phyloP scores from a whole-genome alignment of 768 basidiomycete species.

The Filobasidium wieringae region DNA sequence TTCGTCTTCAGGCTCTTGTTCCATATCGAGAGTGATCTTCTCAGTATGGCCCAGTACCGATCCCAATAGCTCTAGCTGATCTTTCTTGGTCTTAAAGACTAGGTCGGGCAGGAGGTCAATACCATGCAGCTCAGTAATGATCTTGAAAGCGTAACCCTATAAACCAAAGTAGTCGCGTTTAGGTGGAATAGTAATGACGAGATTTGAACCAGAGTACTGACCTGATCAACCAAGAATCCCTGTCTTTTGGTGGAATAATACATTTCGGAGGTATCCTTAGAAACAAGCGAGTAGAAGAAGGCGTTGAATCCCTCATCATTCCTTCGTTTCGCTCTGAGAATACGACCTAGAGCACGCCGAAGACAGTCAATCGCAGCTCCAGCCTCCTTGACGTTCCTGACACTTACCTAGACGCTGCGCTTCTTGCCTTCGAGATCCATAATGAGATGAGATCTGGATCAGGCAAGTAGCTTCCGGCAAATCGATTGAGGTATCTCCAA shows the following conservation, averaged over 20 bases:
- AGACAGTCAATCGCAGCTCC: background rate
- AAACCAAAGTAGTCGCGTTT: background rate
- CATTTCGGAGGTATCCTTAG: conserved; percentile 99
- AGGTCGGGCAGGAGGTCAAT: conserved; percentile 72
- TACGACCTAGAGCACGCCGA: conserved; percentile 54
- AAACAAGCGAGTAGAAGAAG: conserved; percentile 98
- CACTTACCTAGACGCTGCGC: conserved; percentile 79
- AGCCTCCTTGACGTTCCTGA: background rate
- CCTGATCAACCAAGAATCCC: conserved; percentile 93
- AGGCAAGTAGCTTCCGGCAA: conserved; percentile 97
- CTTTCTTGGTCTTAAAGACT: conserved; percentile 79
- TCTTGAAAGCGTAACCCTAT: conserved; percentile 91
- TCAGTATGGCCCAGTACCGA: conserved; percentile 82
- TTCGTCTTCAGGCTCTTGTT: conserved; percentile 61
- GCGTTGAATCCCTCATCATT: conserved; percentile 99
- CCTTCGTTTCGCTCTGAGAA: conserved; percentile 87
- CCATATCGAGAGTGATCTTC: conserved; percentile 75
- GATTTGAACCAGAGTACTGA: conserved; percentile 12
- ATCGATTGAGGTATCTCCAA: conserved; percentile 98
- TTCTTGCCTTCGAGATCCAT: conserved; percentile 94
- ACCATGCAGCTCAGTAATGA: conserved; percentile 94
- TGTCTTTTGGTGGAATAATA: conserved; percentile 98
- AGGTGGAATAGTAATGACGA: background rate
- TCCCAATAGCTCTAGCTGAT: conserved; percentile 93
- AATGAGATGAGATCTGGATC: conserved; percentile 98